Evolutionary conservation across 192 early-diverging fungal genomes (phyloP).

Genomic region (Coemansia guatemalensis): DNA sequence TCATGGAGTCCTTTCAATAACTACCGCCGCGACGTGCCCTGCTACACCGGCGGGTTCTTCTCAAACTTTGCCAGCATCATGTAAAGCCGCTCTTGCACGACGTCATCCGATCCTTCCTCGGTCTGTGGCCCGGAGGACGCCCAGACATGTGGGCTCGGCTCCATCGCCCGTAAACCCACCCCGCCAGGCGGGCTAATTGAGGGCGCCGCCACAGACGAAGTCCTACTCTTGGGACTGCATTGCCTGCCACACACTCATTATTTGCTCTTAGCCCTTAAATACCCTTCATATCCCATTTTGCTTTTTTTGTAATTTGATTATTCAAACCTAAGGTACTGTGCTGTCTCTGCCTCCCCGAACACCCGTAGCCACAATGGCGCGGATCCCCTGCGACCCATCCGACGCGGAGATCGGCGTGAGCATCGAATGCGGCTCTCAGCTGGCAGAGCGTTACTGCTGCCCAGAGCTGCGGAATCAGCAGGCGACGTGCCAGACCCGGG

Average conservation of each 20-base stretch:
- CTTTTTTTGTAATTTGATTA: neutral
- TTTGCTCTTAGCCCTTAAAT: neutral
- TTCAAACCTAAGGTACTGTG: neutral
- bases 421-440: neutral
- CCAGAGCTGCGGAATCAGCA: neutral
- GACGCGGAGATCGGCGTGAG: neutral
- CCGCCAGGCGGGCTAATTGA: neutral
- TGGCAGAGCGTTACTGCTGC: neutral
- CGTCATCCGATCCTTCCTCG: neutral
- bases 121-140: neutral
- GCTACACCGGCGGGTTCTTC: constrained; percentile 51
- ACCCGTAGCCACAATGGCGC: neutral
- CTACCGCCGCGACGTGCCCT: constrained; percentile 50
- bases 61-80: constrained; percentile 45
- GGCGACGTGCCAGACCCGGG: neutral
- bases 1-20: constrained; percentile 57
- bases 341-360: neutral
- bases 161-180: neutral
- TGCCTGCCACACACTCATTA: neutral
- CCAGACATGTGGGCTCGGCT: neutral
- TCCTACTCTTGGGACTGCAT: neutral
- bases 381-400: neutral
- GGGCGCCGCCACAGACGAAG: neutral
- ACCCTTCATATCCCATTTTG: neutral
- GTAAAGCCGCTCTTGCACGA: constrained; percentile 5